Percentiles rank a stretch among this genome's conserved stretches.
Conservation (phyloP, 2,329 filamentous ascomycete genomes). For the Xylariaceae sp. region DNA sequence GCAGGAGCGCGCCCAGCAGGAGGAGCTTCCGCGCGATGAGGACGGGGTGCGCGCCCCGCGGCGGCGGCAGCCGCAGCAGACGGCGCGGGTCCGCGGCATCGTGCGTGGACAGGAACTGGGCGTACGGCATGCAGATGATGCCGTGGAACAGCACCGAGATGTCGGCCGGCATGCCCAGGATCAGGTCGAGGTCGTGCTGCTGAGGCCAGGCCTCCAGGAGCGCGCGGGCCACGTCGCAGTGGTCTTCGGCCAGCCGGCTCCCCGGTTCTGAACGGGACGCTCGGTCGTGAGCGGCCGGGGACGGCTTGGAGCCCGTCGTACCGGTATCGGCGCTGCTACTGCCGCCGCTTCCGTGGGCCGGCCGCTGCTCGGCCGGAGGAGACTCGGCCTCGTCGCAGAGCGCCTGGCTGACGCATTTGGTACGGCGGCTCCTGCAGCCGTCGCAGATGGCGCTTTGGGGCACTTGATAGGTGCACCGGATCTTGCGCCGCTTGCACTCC, state of each 20-base stretch:
- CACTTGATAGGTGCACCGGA: constrained; percentile 37
- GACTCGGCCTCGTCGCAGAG: constrained; percentile 25
- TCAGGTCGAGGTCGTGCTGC: constrained; percentile 28
- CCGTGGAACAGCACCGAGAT: constrained; percentile 28
- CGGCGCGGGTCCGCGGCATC: constrained; percentile 1
- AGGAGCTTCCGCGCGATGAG: constrained; percentile 35
- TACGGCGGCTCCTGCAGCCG: constrained; percentile 36
- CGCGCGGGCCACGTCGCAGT: constrained; percentile 19
- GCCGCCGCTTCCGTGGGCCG: background rate
- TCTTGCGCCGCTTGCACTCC: constrained; percentile 51
- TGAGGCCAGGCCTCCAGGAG: constrained; percentile 32
- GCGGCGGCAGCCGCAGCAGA: constrained; percentile 1
- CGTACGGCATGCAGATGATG: constrained; percentile 14
- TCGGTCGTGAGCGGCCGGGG: constrained; percentile 4
- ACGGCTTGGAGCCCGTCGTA: constrained; percentile 22
- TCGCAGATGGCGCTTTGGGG: constrained; percentile 33
- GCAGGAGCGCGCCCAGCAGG: constrained; percentile 28
- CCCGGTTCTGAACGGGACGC: constrained; percentile 1
- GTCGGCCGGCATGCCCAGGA: constrained; percentile 23
- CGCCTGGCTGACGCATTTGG: constrained; percentile 41
- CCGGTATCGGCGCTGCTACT: constrained; percentile 8
- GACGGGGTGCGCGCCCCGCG: constrained; percentile 18
- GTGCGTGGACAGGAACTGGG: constrained; percentile 5
- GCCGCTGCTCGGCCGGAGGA: background rate
- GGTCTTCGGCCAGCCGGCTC: constrained; percentile 3